Evolutionary conservation across 495 filamentous ascomycete species (phyloP), one percentile per base, ranked within the genome.

Genomic region (Tetracladium marchalianum): DNA sequence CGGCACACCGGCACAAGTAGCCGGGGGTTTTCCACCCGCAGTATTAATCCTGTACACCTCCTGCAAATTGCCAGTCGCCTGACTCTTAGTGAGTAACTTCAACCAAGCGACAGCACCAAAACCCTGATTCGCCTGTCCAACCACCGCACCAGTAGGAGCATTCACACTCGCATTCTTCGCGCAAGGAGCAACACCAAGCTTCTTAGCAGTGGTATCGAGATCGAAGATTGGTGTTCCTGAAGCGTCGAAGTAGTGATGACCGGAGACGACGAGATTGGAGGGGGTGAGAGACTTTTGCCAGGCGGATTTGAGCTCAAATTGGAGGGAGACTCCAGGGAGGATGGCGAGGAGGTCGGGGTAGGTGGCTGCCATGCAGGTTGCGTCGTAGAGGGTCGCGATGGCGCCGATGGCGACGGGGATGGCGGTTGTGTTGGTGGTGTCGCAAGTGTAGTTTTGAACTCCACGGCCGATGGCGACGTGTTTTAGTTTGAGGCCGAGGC

Each of bases 371-470:
- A 87, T 58, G 69, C 90, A 98, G 41, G 83, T 83, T 36, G 76
- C 82, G 65, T 98, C 85, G 80, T 82, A 96, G 50, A 98, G 87
- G 18, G 72, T 80, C 39, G 92, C 92, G 13, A 87, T 62, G 44
- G 92, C 92, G 49, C 92, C 92, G 35, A 72, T 60, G 13, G 78
- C 63, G 4, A 59, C 60, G n/a, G 90, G 90, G 0, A 64, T 59
- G 0, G 78, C 73, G 1, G 69, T 62, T 2, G 75, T 57, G 52
- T 76, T 73, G 43, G 66, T 66, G 31, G 71, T 59, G 32, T 75
- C 69, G 70, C 90, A 96, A 47, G 87, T 89, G 65, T 95, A 97
- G 72, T 96, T 95, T 69, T 96, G 77, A 10, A 81, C 90, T 33
- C 90, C 90, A 31, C 86, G 82, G 56, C 90, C 90, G 41, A 97